phyloP scores from a whole-genome alignment of 176 grass and related monocot genomes.

The Aegilops sharonensis region DNA sequence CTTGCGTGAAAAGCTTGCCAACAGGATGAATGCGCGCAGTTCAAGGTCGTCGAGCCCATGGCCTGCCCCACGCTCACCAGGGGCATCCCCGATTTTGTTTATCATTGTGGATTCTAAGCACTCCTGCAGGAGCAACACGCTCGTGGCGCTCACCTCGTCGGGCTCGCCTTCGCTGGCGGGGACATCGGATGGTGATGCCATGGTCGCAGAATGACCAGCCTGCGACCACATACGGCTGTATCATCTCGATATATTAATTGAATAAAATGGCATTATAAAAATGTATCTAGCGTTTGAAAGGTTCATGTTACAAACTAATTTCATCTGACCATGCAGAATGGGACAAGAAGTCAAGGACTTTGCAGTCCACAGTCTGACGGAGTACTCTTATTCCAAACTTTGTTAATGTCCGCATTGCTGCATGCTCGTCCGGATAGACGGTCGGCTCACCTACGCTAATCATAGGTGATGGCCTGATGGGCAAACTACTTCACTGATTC shows the following conservation, averaged over 20 bases:
- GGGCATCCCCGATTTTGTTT: constrained; percentile 23
- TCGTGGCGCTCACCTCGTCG: too few species aligned
- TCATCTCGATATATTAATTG: too few species aligned
- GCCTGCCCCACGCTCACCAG: constrained; percentile 66
- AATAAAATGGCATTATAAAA: too few species aligned
- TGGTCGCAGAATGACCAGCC: too few species aligned
- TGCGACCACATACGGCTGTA: too few species aligned
- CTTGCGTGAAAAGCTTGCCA: constrained; percentile 74
- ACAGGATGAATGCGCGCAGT: constrained; percentile 44
- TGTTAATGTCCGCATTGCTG: neutral
- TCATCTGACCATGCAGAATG: too few species aligned
- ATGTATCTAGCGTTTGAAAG: too few species aligned
- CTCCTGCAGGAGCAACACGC: too few species aligned
- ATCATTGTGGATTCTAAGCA: too few species aligned
- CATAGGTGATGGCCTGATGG: neutral
- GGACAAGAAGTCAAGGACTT: neutral
- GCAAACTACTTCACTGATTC: neutral
- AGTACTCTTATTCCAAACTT: neutral
- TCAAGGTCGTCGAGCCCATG: constrained; percentile 60
- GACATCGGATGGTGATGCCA: too few species aligned
- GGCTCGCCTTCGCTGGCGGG: too few species aligned
- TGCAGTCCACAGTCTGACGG: neutral
- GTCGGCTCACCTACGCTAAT: neutral
- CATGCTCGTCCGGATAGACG: neutral
- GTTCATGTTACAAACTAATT: too few species aligned